phyloP scores from a whole-genome alignment of 139 green algal species.

The Edaphochlamys debaryana region DNA sequence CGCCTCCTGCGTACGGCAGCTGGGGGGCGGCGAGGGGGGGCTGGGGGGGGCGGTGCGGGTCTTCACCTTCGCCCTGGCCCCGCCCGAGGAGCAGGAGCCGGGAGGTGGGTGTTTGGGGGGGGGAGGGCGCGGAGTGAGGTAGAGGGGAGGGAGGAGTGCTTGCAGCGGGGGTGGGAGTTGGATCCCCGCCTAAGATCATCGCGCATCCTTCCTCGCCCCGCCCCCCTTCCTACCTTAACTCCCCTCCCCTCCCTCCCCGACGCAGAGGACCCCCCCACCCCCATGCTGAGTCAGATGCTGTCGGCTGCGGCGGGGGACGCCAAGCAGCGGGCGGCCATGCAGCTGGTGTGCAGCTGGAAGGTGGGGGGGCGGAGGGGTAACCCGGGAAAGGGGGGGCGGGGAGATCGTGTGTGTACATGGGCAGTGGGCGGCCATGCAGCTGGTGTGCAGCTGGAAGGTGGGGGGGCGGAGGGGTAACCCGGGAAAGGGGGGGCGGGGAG shows the following conservation, averaged over 20 bases:
- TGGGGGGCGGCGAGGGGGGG: conserved; percentile 21
- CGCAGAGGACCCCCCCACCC: not conserved
- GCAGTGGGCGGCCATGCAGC: conserved; percentile 21
- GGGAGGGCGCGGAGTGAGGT: not conserved
- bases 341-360: conserved; percentile 20
- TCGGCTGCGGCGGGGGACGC: conserved; percentile 27
- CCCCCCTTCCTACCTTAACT: no score
- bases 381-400: no score
- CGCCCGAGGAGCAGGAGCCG: not conserved
- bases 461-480: not conserved
- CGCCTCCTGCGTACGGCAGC: conserved; percentile 11
- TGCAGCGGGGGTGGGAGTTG: no score
- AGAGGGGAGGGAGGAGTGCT: not conserved
- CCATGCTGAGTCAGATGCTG: conserved; percentile 21
- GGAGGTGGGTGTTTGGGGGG: no score
- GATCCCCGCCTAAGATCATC: no score
- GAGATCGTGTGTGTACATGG: no score
- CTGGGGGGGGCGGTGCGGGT: conserved; percentile 3
- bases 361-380: not conserved
- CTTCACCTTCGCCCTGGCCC: conserved; percentile 31
- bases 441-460: conserved; percentile 16
- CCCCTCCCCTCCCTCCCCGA: no score
- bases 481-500: no score
- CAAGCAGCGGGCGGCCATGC: conserved; percentile 23
- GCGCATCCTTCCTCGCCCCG: no score